Base-by-base conservation (phyloP, 805 yeast species). In the Ogataea degrootiae region DNA sequence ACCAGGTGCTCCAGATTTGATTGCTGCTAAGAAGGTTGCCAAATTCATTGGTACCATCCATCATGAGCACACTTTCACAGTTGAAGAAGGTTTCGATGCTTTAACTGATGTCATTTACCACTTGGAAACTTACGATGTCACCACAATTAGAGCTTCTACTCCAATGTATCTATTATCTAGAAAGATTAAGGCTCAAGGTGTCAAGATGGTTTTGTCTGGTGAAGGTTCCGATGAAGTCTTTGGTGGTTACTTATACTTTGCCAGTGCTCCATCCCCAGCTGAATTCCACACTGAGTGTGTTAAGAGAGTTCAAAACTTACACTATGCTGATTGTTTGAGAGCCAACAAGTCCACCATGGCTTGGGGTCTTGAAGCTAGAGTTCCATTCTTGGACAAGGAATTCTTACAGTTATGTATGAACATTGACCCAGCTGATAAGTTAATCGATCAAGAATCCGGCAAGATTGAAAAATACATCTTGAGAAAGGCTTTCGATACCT, bases 271-370 rank as follows among this genome's bases (percentile, higher is more conserved):
- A 59, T 75, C 86, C 50, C 85, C 96, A 45, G 75, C 74, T 48
- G 99, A 89, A 62, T 94, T 94, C 90, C 98, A 94, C 73, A 75
- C 82, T 52, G 99, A 94, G 75, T 87, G 95, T 72, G 96, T 94
- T 53, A 77, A 85, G 75, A 82, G 99, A 70, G 97, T 94, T 61
- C 89, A 94, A 79, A 91, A 94, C 92, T 79, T 94, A 72, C 97
- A 94, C 72, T 83, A 83, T 59, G 89, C 98, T 52, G 99, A 94
- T 75, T 92, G 98, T 76, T 75, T 94, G 68, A 85, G 99, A 72
- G 99, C 99, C 56, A 94, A 94, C 87, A 94, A 94, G 75, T 91
- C 97, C 34, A 94, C 99, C 50, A 88, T 94, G 97, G 98, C 99
- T 39, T 94, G 99, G 99, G 99, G 99, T 70, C 80, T 94, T 55